Base-by-base conservation (phyloP, 2,329 filamentous ascomycete genomes). In the Cladosporium sphaerospermum region DNA sequence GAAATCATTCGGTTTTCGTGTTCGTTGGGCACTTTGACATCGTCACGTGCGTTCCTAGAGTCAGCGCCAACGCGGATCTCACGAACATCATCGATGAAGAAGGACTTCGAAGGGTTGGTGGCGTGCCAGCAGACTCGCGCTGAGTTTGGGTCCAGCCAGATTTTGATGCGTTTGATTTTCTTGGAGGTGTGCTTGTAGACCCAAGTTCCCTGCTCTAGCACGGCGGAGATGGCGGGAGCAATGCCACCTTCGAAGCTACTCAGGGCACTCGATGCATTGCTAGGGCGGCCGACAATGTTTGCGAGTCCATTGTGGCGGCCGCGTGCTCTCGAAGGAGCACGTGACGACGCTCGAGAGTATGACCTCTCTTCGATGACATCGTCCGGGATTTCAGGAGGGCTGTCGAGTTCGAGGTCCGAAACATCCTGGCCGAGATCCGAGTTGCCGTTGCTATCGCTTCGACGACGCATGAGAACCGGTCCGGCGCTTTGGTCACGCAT, bases 11-110 rank as follows among this genome's bases (percentile, higher is more conserved):
- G 82, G 7, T 78, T 73, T 62, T 91, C 86, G 37, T 83, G 80
- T 5, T 81, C 74, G 48, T 85, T 80, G 0, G 84, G 73, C 18
- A 93, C 75, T 37, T 83, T 82, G 65, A 87, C 88, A 68, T 96
- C 91, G 62, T 92, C 84, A 40, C 89, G 86, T 67, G 96, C 95
- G 67, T 95, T 92, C 54, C 88, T 83, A 14, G 92, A 89, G 66
- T 97, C 89, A 10, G 81, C 80, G 14, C 89, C 90, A 33, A 85
- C 83, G 57, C 91, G 84, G 45, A 97, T 90, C 65, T 96, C 90
- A 64, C 88, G 86, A 63, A 99, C 92, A 67, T 97, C 90, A 64
- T 99, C 93, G 57, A 99, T 88, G 69, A 95, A 95, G 59, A 99
- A 86, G 50, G 83, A 84, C 68, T 96, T 97, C 19, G 83, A 81